Evolutionary conservation across 805 yeast genomes (phyloP).

Genomic region (Saturnispora bothae): DNA sequence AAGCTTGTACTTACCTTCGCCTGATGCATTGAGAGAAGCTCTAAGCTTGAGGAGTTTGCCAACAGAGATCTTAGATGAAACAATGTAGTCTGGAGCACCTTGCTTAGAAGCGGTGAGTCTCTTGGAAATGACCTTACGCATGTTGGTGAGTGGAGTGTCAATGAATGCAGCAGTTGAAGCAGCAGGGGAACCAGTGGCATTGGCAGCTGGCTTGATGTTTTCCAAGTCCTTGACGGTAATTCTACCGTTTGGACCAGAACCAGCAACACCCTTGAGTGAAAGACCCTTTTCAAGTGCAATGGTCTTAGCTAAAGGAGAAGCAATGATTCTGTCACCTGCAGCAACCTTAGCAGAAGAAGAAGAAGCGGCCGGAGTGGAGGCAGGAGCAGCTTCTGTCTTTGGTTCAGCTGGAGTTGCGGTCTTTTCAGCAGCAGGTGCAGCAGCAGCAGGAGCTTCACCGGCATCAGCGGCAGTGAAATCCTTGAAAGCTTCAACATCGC

Average conservation of each 20-base stretch:
- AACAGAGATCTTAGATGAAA: conserved; percentile 78
- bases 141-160: conserved; percentile 78
- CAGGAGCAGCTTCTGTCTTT: conserved; percentile 22
- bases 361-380: conserved; percentile 23
- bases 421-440: conserved; percentile 30
- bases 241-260: conserved; percentile 94
- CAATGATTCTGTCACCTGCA: conserved; percentile 60
- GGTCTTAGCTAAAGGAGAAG: conserved; percentile 91
- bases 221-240: conserved; percentile 88
- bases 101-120: conserved; percentile 82
- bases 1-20: conserved; percentile 79
- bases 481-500: conserved; percentile 79
- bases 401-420: conserved; percentile 1
- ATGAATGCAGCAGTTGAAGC: conserved; percentile 51
- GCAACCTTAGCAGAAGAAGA: conserved; percentile 10
- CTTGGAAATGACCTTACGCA: conserved; percentile 90
- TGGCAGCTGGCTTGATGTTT: conserved; percentile 36
- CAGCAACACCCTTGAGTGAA: conserved; percentile 72
- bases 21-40: conserved; percentile 73
- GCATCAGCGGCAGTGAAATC: conserved; percentile 80
- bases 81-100: conserved; percentile 84
- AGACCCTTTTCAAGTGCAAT: conserved; percentile 89
- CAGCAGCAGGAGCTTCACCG: conserved; percentile 36
- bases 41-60: conserved; percentile 86
- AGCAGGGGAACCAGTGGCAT: conserved; percentile 36